Percentiles rank a stretch among this genome's conserved stretches.
These are phyloP conservation scores for Cicer cuneatum DNA, from an alignment of 306 rosid species.

Conservation along the genomic window DNA sequence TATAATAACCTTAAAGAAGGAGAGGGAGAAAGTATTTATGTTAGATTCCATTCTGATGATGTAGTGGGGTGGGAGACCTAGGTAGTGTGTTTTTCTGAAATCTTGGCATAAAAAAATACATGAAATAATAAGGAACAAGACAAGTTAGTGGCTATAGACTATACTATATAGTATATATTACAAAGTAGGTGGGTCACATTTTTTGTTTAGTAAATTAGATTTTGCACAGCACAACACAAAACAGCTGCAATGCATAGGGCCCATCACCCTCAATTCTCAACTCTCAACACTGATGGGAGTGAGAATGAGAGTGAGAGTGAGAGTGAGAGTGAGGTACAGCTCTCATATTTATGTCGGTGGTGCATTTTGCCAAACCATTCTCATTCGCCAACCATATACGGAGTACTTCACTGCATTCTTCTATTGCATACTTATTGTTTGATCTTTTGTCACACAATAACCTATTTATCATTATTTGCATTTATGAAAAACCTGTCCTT, in stretches of 20 bases:
- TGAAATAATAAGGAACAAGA: constrained; percentile 22
- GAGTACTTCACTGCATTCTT: background rate
- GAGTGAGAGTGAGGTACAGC: constrained; percentile 28
- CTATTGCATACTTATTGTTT: background rate
- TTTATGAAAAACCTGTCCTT: constrained; percentile 17
- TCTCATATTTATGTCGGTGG: constrained; percentile 28
- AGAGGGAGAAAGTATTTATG: background rate
- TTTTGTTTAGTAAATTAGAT: background rate
- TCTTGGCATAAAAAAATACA: background rate
- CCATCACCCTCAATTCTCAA: background rate
- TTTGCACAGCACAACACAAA: background rate
- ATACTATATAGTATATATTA: too few species aligned
- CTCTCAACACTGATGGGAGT: constrained; percentile 1
- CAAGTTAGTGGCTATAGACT: constrained; percentile 4
- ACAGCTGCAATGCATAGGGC: background rate
- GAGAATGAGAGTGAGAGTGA: background rate
- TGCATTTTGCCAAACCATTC: background rate
- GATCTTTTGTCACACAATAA: background rate
- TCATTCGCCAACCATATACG: constrained; percentile 5
- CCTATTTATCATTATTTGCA: constrained; percentile 5
- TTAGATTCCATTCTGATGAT: constrained; percentile 4
- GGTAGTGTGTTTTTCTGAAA: background rate
- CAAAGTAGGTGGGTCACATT: constrained; percentile 16
- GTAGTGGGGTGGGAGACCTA: background rate
- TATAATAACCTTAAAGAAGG: too few species aligned